A percentile compares a stretch with the other conserved stretches of the same genome.
Conservation (phyloP, 768 basidiomycete species). For the Termitomyces sp. region DNA sequence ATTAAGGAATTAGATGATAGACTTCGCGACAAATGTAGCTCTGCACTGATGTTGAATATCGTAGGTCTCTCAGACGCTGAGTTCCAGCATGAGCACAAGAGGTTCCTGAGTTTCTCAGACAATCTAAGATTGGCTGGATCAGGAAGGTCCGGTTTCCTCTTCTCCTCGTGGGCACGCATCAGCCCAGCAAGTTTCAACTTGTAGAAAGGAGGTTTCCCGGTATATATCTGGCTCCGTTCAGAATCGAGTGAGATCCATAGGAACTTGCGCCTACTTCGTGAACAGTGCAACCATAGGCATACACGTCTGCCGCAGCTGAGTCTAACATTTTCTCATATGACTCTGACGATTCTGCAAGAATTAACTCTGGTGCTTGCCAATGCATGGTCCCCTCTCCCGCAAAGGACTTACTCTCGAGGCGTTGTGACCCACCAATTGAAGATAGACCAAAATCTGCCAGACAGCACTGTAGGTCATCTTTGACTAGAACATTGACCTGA, state of each 20-base stretch:
- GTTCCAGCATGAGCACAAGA: slow-evolving; percentile 5
- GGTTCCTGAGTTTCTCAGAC: background rate
- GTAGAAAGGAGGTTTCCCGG: slow-evolving; percentile 7
- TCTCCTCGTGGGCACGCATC: background rate
- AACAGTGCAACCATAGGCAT: slow-evolving; percentile 11
- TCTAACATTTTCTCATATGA: background rate
- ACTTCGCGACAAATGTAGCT: background rate
- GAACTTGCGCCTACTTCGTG: slow-evolving; percentile 4
- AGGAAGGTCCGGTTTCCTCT: background rate
- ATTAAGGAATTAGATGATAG: background rate
- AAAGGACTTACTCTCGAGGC: slow-evolving; percentile 3
- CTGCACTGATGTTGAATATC: background rate
- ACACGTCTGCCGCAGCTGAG: slow-evolving; percentile 7
- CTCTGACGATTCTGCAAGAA: background rate
- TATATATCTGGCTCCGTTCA: slow-evolving; percentile 6
- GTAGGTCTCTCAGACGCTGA: slow-evolving; percentile 1
- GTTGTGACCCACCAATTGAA: slow-evolving; percentile 10
- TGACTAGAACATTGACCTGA: slow-evolving; percentile 12
- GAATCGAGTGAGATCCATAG: background rate
- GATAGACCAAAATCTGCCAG: slow-evolving; percentile 14
- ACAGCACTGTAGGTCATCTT: slow-evolving; percentile 6
- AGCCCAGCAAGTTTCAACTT: background rate
- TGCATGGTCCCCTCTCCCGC: slow-evolving; percentile 4
- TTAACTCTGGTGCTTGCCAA: slow-evolving; percentile 7
- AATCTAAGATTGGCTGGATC: background rate